phyloP scores from a whole-genome alignment of 257 asterid genomes.

The Thymus quinquecostatus region DNA sequence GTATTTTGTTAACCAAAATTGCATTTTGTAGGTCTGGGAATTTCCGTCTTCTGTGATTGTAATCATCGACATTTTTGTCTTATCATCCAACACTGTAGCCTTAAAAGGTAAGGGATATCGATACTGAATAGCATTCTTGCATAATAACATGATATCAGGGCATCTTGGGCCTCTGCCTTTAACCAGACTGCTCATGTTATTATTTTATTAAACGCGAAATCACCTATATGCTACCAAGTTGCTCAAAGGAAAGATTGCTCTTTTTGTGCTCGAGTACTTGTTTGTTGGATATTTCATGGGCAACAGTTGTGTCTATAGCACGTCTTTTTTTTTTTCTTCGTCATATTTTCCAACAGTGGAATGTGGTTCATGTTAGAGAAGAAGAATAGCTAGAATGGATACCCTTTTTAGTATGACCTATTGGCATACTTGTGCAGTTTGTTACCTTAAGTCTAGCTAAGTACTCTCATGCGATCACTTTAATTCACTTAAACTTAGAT shows the following conservation, averaged over 20 bases:
- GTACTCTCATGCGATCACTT: neutral
- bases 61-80: conserved; percentile 74
- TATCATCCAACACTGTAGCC: conserved; percentile 82
- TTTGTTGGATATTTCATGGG: neutral
- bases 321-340: too few relatives aligned
- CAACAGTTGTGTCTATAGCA: neutral
- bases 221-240: conserved; percentile 1
- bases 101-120: conserved; percentile 55
- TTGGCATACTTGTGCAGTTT: neutral
- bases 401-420: too few relatives aligned
- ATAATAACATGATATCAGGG: conserved; percentile 17
- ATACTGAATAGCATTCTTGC: conserved; percentile 1
- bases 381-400: too few relatives aligned
- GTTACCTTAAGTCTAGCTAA: neutral
- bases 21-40: conserved; percentile 74
- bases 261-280: conserved; percentile 1
- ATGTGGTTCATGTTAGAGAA: too few relatives aligned
- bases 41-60: conserved; percentile 70
- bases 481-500: neutral
- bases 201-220: conserved; percentile 17
- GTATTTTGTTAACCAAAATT: conserved; percentile 15
- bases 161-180: neutral
- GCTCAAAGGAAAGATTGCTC: neutral
- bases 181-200: conserved; percentile 1
- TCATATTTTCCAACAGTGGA: too few relatives aligned